Evolutionary conservation across 2,329 filamentous ascomycete species (phyloP).

Genomic region (Fusarium agapanthi): DNA sequence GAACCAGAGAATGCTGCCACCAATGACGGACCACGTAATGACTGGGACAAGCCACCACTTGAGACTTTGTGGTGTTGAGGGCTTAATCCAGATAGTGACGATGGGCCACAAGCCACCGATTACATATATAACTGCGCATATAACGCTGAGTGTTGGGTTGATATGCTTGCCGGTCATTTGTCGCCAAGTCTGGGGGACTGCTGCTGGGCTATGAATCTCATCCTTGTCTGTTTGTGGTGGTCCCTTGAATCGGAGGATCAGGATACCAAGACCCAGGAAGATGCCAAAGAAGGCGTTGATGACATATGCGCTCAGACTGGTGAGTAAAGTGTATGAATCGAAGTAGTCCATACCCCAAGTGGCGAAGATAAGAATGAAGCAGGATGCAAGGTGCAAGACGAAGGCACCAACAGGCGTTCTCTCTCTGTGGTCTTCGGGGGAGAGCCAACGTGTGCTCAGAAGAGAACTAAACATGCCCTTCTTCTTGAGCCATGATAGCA

Average conservation of each 20-base stretch:
- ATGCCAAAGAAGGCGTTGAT: slow-evolving; percentile 48
- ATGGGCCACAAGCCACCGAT: slow-evolving; percentile 47
- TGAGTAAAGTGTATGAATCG: slow-evolving; percentile 46
- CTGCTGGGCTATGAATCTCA: slow-evolving; percentile 12
- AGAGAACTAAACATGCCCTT: slow-evolving; percentile 44
- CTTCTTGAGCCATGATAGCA: slow-evolving; percentile 44
- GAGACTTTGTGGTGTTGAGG: slow-evolving; percentile 16
- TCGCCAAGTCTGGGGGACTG: slow-evolving; percentile 39
- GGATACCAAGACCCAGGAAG: slow-evolving; percentile 48
- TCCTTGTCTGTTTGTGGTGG: slow-evolving; percentile 41
- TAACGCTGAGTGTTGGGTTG: slow-evolving; percentile 44
- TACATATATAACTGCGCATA: slow-evolving; percentile 44
- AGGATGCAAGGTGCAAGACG: slow-evolving; percentile 46
- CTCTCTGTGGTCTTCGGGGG: slow-evolving; percentile 48
- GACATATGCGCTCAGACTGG: slow-evolving; percentile 46
- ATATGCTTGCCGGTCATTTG: slow-evolving; percentile 46
- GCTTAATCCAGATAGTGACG: slow-evolving; percentile 46
- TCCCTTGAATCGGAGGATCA: slow-evolving; percentile 47
- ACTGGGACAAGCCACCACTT: slow-evolving; percentile 46
- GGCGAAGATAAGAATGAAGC: slow-evolving; percentile 48
- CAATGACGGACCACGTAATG: slow-evolving; percentile 45
- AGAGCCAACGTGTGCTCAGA: slow-evolving; percentile 43
- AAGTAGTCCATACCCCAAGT: slow-evolving; percentile 41
- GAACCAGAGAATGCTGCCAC: slow-evolving; percentile 45
- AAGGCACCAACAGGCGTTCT: slow-evolving; percentile 49